Conservation (phyloP, 2,329 filamentous ascomycete species). For the Aspergillus flavus region DNA sequence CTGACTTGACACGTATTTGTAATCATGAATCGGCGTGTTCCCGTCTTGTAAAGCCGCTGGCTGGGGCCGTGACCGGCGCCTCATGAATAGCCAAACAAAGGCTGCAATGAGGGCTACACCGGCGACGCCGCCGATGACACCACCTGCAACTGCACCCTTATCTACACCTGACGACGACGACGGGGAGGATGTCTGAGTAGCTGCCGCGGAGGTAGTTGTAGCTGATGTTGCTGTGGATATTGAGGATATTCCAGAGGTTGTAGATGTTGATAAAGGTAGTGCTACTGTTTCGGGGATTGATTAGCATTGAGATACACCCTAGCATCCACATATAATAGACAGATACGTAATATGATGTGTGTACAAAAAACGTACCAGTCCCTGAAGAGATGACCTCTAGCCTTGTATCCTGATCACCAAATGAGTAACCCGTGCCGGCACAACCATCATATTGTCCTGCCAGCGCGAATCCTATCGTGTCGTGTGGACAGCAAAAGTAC, state of each 20-base stretch:
- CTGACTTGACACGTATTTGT: neutral
- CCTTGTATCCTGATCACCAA: neutral
- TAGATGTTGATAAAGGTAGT: neutral
- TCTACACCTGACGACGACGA: neutral
- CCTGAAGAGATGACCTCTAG: slow-evolving; percentile 2
- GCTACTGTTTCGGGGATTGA: neutral
- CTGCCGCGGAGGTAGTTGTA: neutral
- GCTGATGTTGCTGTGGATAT: neutral
- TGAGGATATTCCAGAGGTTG: neutral
- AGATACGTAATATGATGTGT: neutral
- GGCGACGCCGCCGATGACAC: slow-evolving; percentile 6
- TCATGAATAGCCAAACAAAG: slow-evolving; percentile 4
- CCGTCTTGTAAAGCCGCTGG: neutral
- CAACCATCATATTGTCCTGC: slow-evolving; percentile 2
- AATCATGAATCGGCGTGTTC: neutral
- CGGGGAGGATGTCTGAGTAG: neutral
- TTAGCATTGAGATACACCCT: neutral
- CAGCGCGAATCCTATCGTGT: slow-evolving; percentile 6
- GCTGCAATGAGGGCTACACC: slow-evolving; percentile 4
- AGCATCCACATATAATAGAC: neutral
- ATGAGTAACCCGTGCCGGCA: slow-evolving; percentile 1
- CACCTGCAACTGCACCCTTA: slow-evolving; percentile 6
- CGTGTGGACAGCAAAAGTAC: slow-evolving; percentile 8
- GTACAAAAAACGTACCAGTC: neutral
- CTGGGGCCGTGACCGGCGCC: neutral